Base-by-base conservation (phyloP, 1,284 basidiomycete species). In the Schizophyllum amplum region DNA sequence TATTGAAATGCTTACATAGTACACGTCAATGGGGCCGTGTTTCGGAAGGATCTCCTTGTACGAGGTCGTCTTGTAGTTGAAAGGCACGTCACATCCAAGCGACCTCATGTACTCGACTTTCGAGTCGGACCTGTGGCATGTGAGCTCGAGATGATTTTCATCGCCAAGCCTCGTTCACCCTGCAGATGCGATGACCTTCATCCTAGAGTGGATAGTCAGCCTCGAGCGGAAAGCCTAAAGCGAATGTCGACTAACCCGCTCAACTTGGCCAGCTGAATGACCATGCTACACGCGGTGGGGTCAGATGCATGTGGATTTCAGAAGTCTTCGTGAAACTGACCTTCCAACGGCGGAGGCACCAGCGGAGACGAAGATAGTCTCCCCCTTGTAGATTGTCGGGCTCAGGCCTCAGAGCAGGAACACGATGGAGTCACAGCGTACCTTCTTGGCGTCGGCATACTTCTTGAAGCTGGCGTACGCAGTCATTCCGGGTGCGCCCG, bases 401-500 rank as follows among this genome's bases (percentile, higher is more conserved):
- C 33, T 13, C 11, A 17, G 17, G 13, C 13, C 17, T 42, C 33
- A 3, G 13, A 42, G 17, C 17, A 9, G 33, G 33, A 42, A 17
- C 11, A 42, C 7, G 13, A n/a, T n/a, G n/a, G n/a, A 42, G 33
- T 42, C 4, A 2, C 9, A 4, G 22, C 53, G 5, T 52, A 61
- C 64, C 53, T 57, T 47, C 51, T 67, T 66, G 4, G 57, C 60
- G 33, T 62, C 47, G 5, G 56, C 56, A 23, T 49, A 57, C 9
- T 33, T 54, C 50, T 61, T 58, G 24, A 59, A 53, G 5, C 65
- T 65, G 20, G 62, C 61, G 47, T 66, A 67, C 1, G 62, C 65
- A 15, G 66, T 63, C n/a, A 66, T 55, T 0, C 65, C 65, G 21
- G 66, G 66, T 4, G 60, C 63, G 47, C 67, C 67, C 5, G 66